Evolutionary conservation across 768 basidiomycete species (phyloP), one percentile per base, ranked within the genome.

Genomic region (Candolleomyces eurysporus): DNA sequence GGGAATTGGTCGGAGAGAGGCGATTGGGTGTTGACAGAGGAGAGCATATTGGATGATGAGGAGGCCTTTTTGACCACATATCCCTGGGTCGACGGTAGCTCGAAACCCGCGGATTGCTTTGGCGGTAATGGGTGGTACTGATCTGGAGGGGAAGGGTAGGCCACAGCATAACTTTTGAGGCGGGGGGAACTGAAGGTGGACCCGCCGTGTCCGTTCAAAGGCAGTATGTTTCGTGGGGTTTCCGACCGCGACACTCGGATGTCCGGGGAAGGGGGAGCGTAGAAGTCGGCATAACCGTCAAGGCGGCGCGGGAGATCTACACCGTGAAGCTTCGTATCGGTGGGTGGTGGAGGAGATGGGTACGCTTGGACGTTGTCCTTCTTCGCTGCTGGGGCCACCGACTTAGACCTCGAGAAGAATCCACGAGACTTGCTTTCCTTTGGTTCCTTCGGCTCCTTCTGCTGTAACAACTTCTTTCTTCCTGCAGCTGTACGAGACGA

Each of bases 401-500:
- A 61, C 22, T 57, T 61, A 3, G 61, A 61, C 39, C 61, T 61
- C 14, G 61, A 61, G 56, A 61, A 61, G 7, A 61, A 50, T 10
- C 45, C 56, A 11, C 48, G 45, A 4, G 55, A 64, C 39, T 64
- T 58, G 13, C 64, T 60, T 11, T 60, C 61, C 19, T 53, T 57
- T 43, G 58, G 54, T 45, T 66, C 60, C 52, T 63, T 60, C 13
- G 61, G 48, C 22, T 61, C 61, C 40, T 61, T 48, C 36, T 36
- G 36, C 54, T 31, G 30, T 11, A 36, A 32, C 32, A 72, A 57
- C 13, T 70, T 67, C 56, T 68, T 72, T 49, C 72, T 65, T 6
- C 66, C 65, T 19, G 68, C 68, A 13, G 72, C 71, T 42, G 71
- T 65, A 48, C 72, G 63, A 13, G 72, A 72, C 21, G 72, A 71